These are phyloP conservation scores for Dactylellina cionopaga DNA, from an alignment of 2,329 filamentous ascomycete species.

Conservation along the genomic window DNA sequence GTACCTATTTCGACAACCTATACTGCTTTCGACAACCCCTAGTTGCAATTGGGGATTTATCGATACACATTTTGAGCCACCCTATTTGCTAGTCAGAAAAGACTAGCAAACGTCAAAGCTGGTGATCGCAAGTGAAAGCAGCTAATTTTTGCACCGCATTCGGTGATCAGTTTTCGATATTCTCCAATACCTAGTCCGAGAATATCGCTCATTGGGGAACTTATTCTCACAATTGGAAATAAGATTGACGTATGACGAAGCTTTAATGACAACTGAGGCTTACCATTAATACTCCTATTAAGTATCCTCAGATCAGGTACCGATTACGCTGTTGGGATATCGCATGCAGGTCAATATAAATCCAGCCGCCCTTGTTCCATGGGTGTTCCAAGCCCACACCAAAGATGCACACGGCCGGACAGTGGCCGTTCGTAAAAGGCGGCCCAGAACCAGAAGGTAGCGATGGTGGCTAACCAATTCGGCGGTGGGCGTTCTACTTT, in stretches of 20 bases:
- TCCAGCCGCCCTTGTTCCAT: conserved; percentile 13
- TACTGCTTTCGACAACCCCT: conserved; percentile 5
- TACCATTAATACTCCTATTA: conserved; percentile 3
- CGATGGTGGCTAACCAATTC: conserved; percentile 18
- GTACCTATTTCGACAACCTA: background rate
- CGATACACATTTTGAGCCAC: conserved; percentile 19
- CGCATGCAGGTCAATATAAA: conserved; percentile 6
- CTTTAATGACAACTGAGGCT: conserved; percentile 2
- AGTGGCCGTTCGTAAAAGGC: conserved; percentile 16
- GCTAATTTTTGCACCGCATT: no score
- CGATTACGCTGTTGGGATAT: conserved; percentile 15
- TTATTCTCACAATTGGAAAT: background rate
- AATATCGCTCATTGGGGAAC: no score
- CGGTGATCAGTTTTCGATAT: no score
- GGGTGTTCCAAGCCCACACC: conserved; percentile 14
- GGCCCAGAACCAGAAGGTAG: conserved; percentile 27
- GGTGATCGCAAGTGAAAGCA: no score
- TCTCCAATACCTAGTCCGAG: no score
- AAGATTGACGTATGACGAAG: conserved; percentile 36
- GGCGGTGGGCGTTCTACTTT: background rate
- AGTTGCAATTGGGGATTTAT: conserved; percentile 12
- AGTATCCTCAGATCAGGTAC: conserved; percentile 14
- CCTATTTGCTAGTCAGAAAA: background rate
- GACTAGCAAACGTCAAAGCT: background rate
- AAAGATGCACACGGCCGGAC: conserved; percentile 8